These are phyloP conservation scores for Pseudozyma sp. DNA, from an alignment of 1,284 basidiomycete species.

Conservation along the genomic window DNA sequence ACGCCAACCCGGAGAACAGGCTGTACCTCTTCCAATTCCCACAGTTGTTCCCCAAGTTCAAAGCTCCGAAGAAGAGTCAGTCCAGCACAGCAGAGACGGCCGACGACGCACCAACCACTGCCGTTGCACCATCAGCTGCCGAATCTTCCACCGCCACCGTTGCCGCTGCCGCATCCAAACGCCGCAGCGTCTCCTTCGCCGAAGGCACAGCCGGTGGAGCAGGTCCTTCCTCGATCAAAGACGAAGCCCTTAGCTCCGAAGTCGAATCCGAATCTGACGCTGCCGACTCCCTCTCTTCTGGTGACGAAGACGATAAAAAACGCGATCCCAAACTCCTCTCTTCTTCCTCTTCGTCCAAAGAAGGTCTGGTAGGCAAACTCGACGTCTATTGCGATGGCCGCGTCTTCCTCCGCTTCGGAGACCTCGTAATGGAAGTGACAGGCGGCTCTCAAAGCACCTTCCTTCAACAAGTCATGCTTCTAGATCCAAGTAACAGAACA, in stretches of 20 bases:
- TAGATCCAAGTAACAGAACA: constrained; percentile 76
- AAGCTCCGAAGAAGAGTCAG: constrained; percentile 12
- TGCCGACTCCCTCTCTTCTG: neutral
- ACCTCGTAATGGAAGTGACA: constrained; percentile 71
- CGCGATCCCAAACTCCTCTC: constrained; percentile 10
- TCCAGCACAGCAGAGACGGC: neutral
- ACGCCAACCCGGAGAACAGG: constrained; percentile 71
- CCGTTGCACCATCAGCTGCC: constrained; percentile 6
- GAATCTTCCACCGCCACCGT: neutral
- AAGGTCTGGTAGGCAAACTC: constrained; percentile 63
- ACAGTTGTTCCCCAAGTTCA: constrained; percentile 83
- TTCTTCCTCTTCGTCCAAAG: neutral
- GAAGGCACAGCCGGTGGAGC: constrained; percentile 56
- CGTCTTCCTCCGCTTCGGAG: constrained; percentile 59
- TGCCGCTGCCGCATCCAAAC: constrained; percentile 9
- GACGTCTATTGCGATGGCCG: constrained; percentile 63
- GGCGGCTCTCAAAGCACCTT: constrained; percentile 88
- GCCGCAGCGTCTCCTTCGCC: constrained; percentile 57
- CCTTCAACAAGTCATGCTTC: constrained; percentile 84
- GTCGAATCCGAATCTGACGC: constrained; percentile 20
- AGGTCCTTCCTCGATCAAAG: constrained; percentile 21
- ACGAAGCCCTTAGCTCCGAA: constrained; percentile 20
- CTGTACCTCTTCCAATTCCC: constrained; percentile 95
- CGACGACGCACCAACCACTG: neutral
- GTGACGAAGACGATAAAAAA: constrained; percentile 31